Conservation (phyloP, 768 basidiomycete genomes). For the Kwoniella sp. region DNA sequence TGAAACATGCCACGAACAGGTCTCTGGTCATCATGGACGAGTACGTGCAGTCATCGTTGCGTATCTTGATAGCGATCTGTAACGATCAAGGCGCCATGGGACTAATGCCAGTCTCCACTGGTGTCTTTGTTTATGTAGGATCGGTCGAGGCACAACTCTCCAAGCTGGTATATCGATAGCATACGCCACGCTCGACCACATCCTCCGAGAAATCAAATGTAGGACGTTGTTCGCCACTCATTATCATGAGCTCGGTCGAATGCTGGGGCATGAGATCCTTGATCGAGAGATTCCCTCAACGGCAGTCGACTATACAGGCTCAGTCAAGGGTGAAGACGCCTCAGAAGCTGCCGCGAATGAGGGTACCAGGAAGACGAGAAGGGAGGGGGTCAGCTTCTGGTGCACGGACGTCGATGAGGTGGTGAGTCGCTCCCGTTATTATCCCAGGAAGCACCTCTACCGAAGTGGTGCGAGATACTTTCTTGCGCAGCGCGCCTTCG, state of each 20-base stretch:
- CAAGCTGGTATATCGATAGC: conserved; percentile 92
- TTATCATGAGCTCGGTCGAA: conserved; percentile 87
- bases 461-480: too few relatives aligned
- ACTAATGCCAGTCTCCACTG: neutral
- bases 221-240: conserved; percentile 97
- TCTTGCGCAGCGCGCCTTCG: too few relatives aligned
- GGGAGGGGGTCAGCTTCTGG: conserved; percentile 72
- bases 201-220: conserved; percentile 71
- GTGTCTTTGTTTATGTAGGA: too few relatives aligned
- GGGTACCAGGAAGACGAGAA: too few relatives aligned
- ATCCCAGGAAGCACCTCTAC: too few relatives aligned
- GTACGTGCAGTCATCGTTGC: conserved; percentile 37
- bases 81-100: too few relatives aligned
- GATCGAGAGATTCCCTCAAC: neutral
- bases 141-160: conserved; percentile 93
- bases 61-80: too few relatives aligned
- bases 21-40: conserved; percentile 99
- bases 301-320: neutral
- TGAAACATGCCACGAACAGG: conserved; percentile 74
- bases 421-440: conserved; percentile 61
- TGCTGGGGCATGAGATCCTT: conserved; percentile 62
- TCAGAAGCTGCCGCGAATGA: too few relatives aligned
- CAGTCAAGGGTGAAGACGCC: neutral
- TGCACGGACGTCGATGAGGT: conserved; percentile 85
- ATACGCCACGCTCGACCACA: conserved; percentile 82